Base-by-base conservation (phyloP, 2,329 filamentous ascomycete genomes). In the Didymella pinodella region DNA sequence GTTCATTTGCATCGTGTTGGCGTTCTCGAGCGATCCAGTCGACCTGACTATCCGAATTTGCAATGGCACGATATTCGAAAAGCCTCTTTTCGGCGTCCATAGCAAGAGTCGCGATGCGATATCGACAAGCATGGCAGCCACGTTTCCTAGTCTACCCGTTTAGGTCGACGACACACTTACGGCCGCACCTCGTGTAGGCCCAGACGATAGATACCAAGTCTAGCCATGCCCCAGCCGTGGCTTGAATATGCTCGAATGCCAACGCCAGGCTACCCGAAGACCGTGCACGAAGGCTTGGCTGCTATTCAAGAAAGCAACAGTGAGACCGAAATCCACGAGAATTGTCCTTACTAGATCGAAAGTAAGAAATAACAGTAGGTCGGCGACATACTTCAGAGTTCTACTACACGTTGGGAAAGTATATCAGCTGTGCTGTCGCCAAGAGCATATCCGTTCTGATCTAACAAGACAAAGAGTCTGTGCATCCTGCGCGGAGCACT, bases 41-140 rank as follows among this genome's bases (percentile, higher is more conserved):
- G 29, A 43, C 40, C 25, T 32, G 38, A 36, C 45, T 28, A 57
- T 46, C 49, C 45, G 45, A 8, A 54, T 54, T 34, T 10, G 48
- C 38, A 16, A 56, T 57, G 34, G 44, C 47, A 46, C 41, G 22
- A 49, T 53, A 38, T 25, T 49, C 45, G 38, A 20, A 45, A 58
- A 58, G 49, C 36, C 45, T 48, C 49, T 44, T 36, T 32, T 45
- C 20, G 44, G 44, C 49, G 44, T 48, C 38, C 38, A 40, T 32
- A 36, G 40, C 36, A 10, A 38, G 25, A 12, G 7, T 43, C 38
- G 38, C 28, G 25, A 40, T 47, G 29, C 50, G 46, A 38, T 49
- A 38, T 54, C 46, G 51, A 38, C 43, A 41, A 50, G 48, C 44
- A 47, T 61, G 44, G 50, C 46, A 57, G 56, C 56, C 59, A 59